These are phyloP conservation scores for Bacidia gigantensis DNA, from an alignment of 495 filamentous ascomycete species.

Conservation along the genomic window DNA sequence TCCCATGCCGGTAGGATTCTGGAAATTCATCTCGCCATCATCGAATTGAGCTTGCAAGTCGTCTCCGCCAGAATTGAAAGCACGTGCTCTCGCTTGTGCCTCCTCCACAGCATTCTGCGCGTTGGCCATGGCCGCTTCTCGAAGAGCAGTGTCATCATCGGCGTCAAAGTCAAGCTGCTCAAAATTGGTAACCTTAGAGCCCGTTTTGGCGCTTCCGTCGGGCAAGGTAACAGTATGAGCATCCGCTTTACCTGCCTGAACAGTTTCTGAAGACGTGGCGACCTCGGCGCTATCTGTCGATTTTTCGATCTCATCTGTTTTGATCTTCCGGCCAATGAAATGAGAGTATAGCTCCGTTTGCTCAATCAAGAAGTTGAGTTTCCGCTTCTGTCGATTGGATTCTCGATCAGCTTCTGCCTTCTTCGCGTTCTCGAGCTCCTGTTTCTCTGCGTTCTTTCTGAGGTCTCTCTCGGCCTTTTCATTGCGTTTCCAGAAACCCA, in stretches of 20 bases:
- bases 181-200: slow-evolving; percentile 72
- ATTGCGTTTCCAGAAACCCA: slow-evolving; percentile 98
- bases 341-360: slow-evolving; percentile 98
- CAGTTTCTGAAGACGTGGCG: slow-evolving; percentile 36
- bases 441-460: slow-evolving; percentile 83
- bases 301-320: slow-evolving; percentile 82
- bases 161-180: slow-evolving; percentile 92
- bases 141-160: slow-evolving; percentile 74
- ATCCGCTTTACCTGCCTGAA: slow-evolving; percentile 31
- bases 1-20: slow-evolving; percentile 89
- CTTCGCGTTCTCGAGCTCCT: slow-evolving; percentile 92
- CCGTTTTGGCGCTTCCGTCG: slow-evolving; percentile 41
- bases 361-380: slow-evolving; percentile 98
- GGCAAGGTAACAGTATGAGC: slow-evolving; percentile 42
- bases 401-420: slow-evolving; percentile 95
- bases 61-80: slow-evolving; percentile 65
- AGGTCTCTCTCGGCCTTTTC: slow-evolving; percentile 93
- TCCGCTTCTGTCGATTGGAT: slow-evolving; percentile 91
- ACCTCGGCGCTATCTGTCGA: slow-evolving; percentile 66
- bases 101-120: slow-evolving; percentile 93
- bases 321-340: slow-evolving; percentile 98
- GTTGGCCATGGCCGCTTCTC: slow-evolving; percentile 80
- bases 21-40: slow-evolving; percentile 97
- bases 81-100: slow-evolving; percentile 78
- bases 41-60: slow-evolving; percentile 36